phyloP scores from a whole-genome alignment of 2,329 filamentous ascomycete genomes.

The Acephala macrosclerotiorum region DNA sequence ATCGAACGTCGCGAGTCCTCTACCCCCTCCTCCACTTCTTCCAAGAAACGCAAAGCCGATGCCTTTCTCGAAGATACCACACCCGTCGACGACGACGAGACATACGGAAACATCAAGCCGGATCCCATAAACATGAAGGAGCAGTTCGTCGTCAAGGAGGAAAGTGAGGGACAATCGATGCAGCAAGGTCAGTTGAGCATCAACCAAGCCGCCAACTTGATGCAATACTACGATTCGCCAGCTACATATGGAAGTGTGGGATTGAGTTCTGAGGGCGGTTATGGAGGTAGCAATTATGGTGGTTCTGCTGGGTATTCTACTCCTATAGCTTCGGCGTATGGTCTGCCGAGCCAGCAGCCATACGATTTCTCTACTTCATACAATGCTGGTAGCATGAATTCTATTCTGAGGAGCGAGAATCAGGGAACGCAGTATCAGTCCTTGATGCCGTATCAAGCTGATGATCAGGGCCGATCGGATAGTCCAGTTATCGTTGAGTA shows the following conservation, averaged over 20 bases:
- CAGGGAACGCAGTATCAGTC: conserved; percentile 20
- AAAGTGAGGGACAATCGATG: conserved; percentile 19
- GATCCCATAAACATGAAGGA: conserved; percentile 27
- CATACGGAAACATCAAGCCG: conserved; percentile 26
- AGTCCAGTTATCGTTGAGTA: conserved; percentile 34
- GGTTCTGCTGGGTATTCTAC: conserved; percentile 16
- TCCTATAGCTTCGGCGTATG: conserved; percentile 17
- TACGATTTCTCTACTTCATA: conserved; percentile 22
- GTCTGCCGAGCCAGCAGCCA: conserved; percentile 17
- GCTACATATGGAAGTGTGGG: conserved; percentile 11
- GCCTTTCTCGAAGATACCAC: conserved; percentile 32
- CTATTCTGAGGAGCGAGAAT: conserved; percentile 17
- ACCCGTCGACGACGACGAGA: conserved; percentile 36
- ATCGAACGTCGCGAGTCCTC: conserved; percentile 20
- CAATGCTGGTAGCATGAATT: conserved; percentile 2
- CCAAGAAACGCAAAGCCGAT: conserved; percentile 40
- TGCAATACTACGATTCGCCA: conserved; percentile 35
- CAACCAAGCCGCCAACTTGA: conserved; percentile 27
- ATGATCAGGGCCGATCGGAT: conserved; percentile 28
- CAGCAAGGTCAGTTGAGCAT: conserved; percentile 25
- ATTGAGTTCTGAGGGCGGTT: not conserved
- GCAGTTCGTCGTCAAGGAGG: conserved; percentile 31
- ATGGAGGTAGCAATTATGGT: conserved; percentile 15
- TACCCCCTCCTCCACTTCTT: conserved; percentile 8
- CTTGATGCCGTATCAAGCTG: conserved; percentile 15